A percentile compares a stretch with the other conserved stretches of the same genome.
Conservation (phyloP, 1,284 basidiomycete species). For the Sanghuangporus sanghuang region DNA sequence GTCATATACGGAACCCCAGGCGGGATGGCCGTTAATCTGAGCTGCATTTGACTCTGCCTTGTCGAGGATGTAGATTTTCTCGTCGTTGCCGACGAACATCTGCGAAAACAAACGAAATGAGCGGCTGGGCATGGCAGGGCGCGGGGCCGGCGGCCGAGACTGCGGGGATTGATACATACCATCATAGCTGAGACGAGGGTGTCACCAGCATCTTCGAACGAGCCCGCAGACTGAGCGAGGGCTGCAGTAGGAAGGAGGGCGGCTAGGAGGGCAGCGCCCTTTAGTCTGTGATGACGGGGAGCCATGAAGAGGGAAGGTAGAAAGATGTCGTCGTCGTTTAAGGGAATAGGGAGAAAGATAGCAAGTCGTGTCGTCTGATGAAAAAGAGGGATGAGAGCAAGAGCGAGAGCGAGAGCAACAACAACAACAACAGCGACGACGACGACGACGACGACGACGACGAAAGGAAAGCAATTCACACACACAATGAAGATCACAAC, state of each 20-base stretch:
- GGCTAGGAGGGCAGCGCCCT: conserved; percentile 1
- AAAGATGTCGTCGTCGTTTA: not conserved
- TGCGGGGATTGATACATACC: conserved; percentile 12
- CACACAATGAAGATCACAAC: not conserved
- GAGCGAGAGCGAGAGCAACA: not conserved
- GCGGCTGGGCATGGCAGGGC: not conserved
- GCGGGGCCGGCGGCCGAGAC: not conserved
- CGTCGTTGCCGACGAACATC: conserved; percentile 40
- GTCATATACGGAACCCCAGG: conserved; percentile 44
- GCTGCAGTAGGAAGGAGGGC: conserved; percentile 7
- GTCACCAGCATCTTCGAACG: conserved; percentile 19
- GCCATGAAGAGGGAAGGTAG: not conserved
- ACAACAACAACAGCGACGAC: not conserved
- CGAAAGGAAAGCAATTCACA: not conserved
- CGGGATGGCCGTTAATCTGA: conserved; percentile 40
- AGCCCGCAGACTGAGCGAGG: conserved; percentile 19
- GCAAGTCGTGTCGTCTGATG: not conserved
- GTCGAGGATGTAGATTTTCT: conserved; percentile 43
- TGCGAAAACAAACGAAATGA: conserved; percentile 16
- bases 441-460: not conserved
- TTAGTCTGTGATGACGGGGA: conserved; percentile 5
- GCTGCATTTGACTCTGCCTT: conserved; percentile 50
- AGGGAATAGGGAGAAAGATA: not conserved
- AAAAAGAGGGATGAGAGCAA: no score
- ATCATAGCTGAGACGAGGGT: conserved; percentile 22